Percentiles rank a stretch among this genome's conserved stretches.
These are phyloP conservation scores for Neurospora intermedia DNA, from an alignment of 495 filamentous ascomycete species.

Conservation along the genomic window DNA sequence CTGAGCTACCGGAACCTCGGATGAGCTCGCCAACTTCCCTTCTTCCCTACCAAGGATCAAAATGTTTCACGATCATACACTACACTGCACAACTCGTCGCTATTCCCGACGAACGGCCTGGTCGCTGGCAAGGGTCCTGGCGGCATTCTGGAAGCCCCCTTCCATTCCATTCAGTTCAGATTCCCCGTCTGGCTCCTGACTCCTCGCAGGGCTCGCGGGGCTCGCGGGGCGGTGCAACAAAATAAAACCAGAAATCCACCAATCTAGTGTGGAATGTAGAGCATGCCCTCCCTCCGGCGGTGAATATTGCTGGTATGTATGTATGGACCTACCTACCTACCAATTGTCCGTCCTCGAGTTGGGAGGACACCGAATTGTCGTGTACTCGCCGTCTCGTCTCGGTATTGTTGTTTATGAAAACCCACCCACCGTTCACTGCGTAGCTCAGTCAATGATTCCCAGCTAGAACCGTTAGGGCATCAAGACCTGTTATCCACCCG, in stretches of 20 bases:
- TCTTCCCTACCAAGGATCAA: background rate
- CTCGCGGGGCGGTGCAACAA: background rate
- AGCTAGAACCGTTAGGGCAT: background rate
- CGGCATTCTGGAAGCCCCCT: background rate
- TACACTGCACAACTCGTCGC: background rate
- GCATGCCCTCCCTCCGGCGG: background rate
- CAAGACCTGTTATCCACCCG: background rate
- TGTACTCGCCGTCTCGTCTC: background rate
- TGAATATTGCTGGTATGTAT: background rate
- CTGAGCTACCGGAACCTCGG: background rate
- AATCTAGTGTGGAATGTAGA: background rate
- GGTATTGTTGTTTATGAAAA: background rate
- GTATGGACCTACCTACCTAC: background rate
- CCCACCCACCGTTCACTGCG: background rate
- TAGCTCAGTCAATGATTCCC: background rate
- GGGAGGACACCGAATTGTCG: background rate
- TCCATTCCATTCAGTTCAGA: background rate
- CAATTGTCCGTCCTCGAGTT: background rate
- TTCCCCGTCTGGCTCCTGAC: background rate
- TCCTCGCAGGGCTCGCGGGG: no score
- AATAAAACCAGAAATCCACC: background rate
- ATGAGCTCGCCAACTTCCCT: background rate
- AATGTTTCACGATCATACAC: background rate
- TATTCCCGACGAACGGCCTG: background rate
- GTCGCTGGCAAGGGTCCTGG: background rate